Evolutionary conservation across 2,329 filamentous ascomycete genomes (phyloP), one percentile per base, ranked within the genome.

Genomic region (Penicillium sp.): DNA sequence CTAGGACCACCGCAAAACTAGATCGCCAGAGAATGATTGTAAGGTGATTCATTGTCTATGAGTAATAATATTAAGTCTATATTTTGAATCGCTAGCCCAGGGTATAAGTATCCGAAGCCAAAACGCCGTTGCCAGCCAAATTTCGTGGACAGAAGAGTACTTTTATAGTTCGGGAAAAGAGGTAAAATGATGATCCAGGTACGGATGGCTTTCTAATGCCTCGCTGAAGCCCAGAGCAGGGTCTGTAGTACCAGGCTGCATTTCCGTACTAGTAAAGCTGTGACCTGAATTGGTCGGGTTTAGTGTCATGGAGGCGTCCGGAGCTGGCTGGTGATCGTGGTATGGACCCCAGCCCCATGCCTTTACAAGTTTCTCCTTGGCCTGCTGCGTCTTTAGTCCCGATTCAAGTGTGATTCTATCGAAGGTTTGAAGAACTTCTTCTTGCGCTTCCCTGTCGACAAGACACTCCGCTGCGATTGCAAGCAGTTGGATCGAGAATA

Each of bases 351-450:
- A 94, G 7, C 89, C 89, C 93, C 93, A 97, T 63, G 85, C 86
- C 66, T 86, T 84, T 72, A 88, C 91, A 41, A 97, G 84, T 61
- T 92, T 89, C 46, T 84, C 83, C 69, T 90, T 86, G n/a, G 95
- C 82, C 61, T 88, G 88, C 2, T 85, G 87, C 5, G 94, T 85
- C 44, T 87, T 86, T 91, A 92, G 96, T 15, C 92, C 91, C 0
- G 91, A 93, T 68, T 92, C 88, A 61, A 85, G 85, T 56, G 88
- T 85, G 66, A 96, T 92, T 68, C 86, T 87, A 50, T 90, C 87
- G 46, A 98, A 85, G 29, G 96, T 92, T 3, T 84, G 76, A 7
- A 96, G 80, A 0, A 93, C 90, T 76, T 97, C 93, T 70, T 91
- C 87, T 77, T 96, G 93, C 67, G 97, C 91, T 30, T 84, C 81